Evolutionary conservation across 75 land plant genomes (phyloP).

Genomic region (Isoetes taiwanensis): DNA sequence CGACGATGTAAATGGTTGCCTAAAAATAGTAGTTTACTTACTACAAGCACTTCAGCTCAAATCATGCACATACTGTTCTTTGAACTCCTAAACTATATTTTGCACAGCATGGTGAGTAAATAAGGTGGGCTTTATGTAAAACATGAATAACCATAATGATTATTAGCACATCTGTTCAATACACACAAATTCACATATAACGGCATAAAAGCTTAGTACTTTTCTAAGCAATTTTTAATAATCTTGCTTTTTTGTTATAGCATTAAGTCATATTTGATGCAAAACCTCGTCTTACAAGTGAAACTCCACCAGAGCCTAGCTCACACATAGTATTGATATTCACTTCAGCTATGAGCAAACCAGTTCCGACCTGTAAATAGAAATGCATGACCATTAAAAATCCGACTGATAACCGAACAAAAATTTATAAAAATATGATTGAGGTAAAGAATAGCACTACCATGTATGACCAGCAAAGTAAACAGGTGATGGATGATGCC

Average conservation of each 20-base stretch:
- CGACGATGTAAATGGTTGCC: no score
- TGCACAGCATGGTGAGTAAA: no score
- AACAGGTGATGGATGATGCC: conserved; percentile 68
- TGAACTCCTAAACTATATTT: no score
- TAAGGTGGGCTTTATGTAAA: no score
- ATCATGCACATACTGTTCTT: no score
- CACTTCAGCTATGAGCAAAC: conserved; percentile 88
- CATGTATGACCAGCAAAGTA: conserved; percentile 87
- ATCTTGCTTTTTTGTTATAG: not conserved
- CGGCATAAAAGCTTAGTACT: not conserved
- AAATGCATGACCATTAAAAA: not conserved
- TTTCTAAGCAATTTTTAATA: not conserved
- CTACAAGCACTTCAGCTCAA: no score
- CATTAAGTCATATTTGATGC: no score
- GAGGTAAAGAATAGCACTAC: conserved; percentile 19
- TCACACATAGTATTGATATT: conserved; percentile 98
- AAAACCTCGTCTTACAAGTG: conserved; percentile 67
- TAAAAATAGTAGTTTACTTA: no score
- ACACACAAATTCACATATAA: not conserved
- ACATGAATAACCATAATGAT: not conserved
- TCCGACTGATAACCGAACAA: not conserved
- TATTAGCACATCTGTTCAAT: not conserved
- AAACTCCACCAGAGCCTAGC: conserved; percentile 93
- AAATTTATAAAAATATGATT: not conserved
- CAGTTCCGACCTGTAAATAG: conserved; percentile 73